phyloP scores from a whole-genome alignment of 208 protist species.

The Histomonas meleagridis region DNA sequence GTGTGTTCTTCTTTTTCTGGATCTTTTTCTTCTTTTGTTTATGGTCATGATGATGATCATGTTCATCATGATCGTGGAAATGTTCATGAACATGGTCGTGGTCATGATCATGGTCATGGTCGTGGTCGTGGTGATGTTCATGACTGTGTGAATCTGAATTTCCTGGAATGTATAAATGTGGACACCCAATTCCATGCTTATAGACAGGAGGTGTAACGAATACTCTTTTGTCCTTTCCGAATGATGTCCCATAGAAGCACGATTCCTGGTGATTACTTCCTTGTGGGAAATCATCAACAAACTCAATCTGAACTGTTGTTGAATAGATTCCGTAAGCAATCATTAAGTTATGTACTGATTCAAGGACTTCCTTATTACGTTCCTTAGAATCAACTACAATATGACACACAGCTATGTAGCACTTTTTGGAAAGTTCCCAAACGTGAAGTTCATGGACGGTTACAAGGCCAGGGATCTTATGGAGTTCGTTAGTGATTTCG shows the following conservation, averaged over 20 bases:
- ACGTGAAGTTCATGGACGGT: conserved; percentile 48
- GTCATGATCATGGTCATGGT: neutral
- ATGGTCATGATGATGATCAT: neutral
- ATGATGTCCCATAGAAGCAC: conserved; percentile 13
- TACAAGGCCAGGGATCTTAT: conserved; percentile 29
- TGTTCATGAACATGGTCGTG: too few species aligned
- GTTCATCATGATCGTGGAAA: conserved; percentile 26
- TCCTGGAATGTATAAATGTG: too few species aligned
- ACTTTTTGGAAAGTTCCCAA: conserved; percentile 41
- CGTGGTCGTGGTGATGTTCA: neutral
- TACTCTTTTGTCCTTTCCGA: neutral
- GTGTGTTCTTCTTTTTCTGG: too few species aligned
- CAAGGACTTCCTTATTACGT: neutral
- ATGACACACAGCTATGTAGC: conserved; percentile 41
- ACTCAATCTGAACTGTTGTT: conserved; percentile 23
- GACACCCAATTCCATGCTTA: neutral
- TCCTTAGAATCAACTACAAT: conserved; percentile 34
- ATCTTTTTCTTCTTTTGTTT: too few species aligned
- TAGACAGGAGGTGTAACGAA: neutral
- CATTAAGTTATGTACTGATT: neutral
- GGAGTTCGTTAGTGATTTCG: neutral
- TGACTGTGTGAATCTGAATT: neutral
- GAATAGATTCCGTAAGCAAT: neutral
- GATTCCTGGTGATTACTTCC: neutral
- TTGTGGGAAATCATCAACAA: neutral